Percentiles rank a stretch among this genome's conserved stretches.
These are phyloP conservation scores for Cryptococcus deneoformans DNA, from an alignment of 1,284 basidiomycete species.

Conservation along the genomic window DNA sequence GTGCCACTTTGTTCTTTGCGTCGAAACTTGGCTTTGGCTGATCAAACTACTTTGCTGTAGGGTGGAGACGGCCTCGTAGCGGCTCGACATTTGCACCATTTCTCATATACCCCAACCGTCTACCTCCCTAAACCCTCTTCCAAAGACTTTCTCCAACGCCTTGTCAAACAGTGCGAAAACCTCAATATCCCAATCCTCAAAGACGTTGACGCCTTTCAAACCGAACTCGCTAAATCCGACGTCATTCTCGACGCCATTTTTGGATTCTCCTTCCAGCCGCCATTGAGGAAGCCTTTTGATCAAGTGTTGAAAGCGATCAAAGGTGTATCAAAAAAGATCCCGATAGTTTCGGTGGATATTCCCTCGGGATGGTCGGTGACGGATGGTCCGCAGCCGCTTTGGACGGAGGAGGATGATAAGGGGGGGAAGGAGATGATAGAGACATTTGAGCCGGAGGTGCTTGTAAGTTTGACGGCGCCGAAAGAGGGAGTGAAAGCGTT, in stretches of 20 bases:
- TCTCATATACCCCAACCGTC: constrained; percentile 78
- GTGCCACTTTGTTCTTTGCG: not conserved
- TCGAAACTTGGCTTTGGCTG: not conserved
- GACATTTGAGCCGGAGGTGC: constrained; percentile 67
- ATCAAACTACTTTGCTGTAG: constrained; percentile 29
- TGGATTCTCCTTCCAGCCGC: constrained; percentile 92
- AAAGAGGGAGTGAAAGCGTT: constrained; percentile 80
- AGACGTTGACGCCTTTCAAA: constrained; percentile 55
- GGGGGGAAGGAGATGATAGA: constrained; percentile 59
- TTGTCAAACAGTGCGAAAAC: constrained; percentile 83
- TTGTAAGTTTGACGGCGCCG: constrained; percentile 90
- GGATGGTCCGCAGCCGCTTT: constrained; percentile 37
- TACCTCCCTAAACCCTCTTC: constrained; percentile 82
- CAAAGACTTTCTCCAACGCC: constrained; percentile 84
- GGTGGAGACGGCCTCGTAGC: constrained; percentile 97
- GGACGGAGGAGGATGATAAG: constrained; percentile 54
- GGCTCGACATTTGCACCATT: constrained; percentile 88
- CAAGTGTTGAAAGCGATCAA: constrained; percentile 66
- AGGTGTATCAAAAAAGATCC: constrained; percentile 56
- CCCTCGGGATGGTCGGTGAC: constrained; percentile 92
- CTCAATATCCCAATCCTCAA: constrained; percentile 71
- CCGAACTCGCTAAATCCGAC: constrained; percentile 64
- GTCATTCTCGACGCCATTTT: constrained; percentile 95
- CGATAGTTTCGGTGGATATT: constrained; percentile 90
- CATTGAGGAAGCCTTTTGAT: constrained; percentile 85